These are phyloP conservation scores for Nemania sp. DNA, from an alignment of 2,329 filamentous ascomycete species.

Conservation along the genomic window DNA sequence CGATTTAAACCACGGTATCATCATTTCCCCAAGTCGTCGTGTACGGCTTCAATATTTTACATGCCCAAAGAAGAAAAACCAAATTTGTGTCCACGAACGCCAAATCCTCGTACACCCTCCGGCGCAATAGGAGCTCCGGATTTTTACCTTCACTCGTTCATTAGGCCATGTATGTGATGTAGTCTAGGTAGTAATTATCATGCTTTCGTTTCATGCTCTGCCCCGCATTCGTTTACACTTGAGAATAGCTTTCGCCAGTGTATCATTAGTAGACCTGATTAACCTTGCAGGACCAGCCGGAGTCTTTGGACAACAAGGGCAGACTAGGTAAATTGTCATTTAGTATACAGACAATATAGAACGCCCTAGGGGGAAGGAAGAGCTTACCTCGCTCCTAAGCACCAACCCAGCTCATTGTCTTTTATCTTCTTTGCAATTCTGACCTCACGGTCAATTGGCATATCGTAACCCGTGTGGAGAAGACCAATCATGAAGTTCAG, in stretches of 20 bases:
- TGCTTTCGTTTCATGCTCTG: constrained; percentile 3
- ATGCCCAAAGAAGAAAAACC: background rate
- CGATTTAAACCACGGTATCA: background rate
- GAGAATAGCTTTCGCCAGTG: background rate
- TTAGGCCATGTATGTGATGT: constrained; percentile 21
- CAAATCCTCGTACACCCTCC: constrained; percentile 12
- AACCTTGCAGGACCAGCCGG: constrained; percentile 89
- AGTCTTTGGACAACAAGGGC: constrained; percentile 77
- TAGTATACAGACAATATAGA: too few species aligned
- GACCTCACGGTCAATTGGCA: constrained; percentile 94
- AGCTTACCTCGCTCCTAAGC: constrained; percentile 87
- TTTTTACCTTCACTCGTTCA: constrained; percentile 17
- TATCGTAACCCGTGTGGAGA: constrained; percentile 94
- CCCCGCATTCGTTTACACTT: background rate
- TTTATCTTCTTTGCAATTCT: constrained; percentile 99
- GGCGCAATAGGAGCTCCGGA: constrained; percentile 6
- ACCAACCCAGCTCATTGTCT: constrained; percentile 96
- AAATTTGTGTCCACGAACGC: constrained; percentile 18
- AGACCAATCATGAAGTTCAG: constrained; percentile 95
- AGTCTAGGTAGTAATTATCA: constrained; percentile 13
- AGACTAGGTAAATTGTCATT: constrained; percentile 63
- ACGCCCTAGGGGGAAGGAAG: too few species aligned
- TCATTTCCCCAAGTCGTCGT: constrained; percentile 17
- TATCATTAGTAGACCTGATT: constrained; percentile 65
- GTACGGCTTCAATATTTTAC: constrained; percentile 16